Evolutionary conservation across 2,329 filamentous ascomycete genomes (phyloP), one percentile per base, ranked within the genome.

Genomic region (Trichoderma breve): DNA sequence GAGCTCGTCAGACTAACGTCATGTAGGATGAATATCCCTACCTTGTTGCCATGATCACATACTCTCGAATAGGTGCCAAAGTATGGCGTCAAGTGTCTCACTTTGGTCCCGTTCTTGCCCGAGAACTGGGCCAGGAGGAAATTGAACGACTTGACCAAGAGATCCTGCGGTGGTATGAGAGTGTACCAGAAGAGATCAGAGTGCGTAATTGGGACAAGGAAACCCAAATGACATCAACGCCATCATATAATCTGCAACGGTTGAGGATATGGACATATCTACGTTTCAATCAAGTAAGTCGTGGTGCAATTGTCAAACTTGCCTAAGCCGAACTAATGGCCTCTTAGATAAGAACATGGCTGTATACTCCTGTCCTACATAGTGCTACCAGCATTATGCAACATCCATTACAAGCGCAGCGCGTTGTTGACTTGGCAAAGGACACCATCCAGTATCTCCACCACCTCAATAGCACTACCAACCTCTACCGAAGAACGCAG

Each of bases 321-420:
- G 5, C 21, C 47, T 14, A 47, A 18, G 15, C 21, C 7, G 15
- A 21, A 18, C 74, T 75, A 14, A 78, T 57, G 68, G 24, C 14
- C 2, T 30, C 3, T 3, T 69, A 84, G 83, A 93, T 97, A 82
- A 92, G 95, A 6, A 96, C 95, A 72, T 90, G 94, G 79, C 92
- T 98, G 32, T 95, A 97, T 80, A 93, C 94, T 0, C 94, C 94
- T 0, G 91, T 97, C 3, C 84, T 98, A 9, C 93, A 97, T 80
- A 95, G 92, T 21, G 90, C 93, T 4, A 92, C 90, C 14, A 95
- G 91, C 76, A 98, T 98, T 76, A 89, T 92, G 82, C 88, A 91
- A 71, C 92, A 97, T 78, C 86, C 91, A 65, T 82, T 84, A 5
- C 90, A 93, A 74, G 94, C 94, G 3, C 90, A 93, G 76, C 92